Base-by-base conservation (phyloP, 345 rosid genomes). In the Cardamine resedifolia region DNA sequence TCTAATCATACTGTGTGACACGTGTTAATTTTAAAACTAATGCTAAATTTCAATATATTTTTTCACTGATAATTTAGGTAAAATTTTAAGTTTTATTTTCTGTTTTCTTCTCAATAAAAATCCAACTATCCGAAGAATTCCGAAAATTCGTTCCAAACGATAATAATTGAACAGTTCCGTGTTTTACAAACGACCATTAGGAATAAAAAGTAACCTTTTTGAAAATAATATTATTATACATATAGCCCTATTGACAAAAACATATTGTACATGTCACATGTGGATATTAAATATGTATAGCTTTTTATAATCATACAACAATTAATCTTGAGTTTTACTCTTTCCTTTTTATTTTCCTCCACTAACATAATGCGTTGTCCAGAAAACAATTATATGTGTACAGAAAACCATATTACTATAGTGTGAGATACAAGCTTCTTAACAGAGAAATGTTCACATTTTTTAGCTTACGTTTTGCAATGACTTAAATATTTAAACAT, bases 261-360 rank as follows among this genome's bases (percentile, higher is more conserved):
- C 19, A 34, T 59, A 69, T 44, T 24, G n/a, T 58, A 44, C 53
- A 19, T 36, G 18, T 41, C 50, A 69, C 65, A 69, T 58, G 73
- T 69, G 65, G 57, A 58, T 48, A 10, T 58, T 58, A 30, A 45
- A 58, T 70, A 69, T 20, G 47, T 15, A 45, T 48, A 57, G 19
- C 19, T 48, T 50, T 58, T 50, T 50, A 60, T 38, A 71, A 48
- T 71, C 68, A 71, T 71, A 71, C 31, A 50, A 50, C 68, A 60
- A 61, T 71, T 61, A 71, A 49, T 61, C 75, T 71, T 71, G 43
- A 51, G 52, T 38, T 50, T 71, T 61, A 71, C 75, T 61, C 75
- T 71, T 71, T 11, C 51, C 52, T 14, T 49, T 71, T 27, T 70
- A 23, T 70, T 61, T 52, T 38, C 52, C 52, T 38, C 68, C 75